phyloP scores from a whole-genome alignment of 164 flowering plant genomes.

The Aristolochia californica region DNA sequence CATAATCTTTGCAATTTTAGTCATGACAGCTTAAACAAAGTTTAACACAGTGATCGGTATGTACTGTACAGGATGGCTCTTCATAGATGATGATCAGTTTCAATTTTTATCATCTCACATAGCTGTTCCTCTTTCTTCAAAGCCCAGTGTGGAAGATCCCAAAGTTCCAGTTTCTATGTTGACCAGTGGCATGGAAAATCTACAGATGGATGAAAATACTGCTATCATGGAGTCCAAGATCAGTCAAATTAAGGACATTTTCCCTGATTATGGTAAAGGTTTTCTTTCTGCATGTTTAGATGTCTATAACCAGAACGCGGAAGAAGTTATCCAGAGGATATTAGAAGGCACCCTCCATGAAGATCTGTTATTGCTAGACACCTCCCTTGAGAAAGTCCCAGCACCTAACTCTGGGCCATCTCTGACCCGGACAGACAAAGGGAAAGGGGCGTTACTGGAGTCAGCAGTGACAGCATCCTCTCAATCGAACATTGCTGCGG shows the following conservation, averaged over 20 bases:
- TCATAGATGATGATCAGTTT: constrained; percentile 64
- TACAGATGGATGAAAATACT: constrained; percentile 54
- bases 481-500: not conserved
- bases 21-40: too few species aligned
- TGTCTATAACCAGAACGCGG: constrained; percentile 78
- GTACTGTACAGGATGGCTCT: constrained; percentile 63
- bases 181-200: constrained; percentile 6
- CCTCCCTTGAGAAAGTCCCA: constrained; percentile 44
- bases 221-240: constrained; percentile 77
- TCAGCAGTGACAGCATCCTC: constrained; percentile 13
- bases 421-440: constrained; percentile 50
- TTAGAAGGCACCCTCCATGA: constrained; percentile 81
- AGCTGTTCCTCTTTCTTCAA: constrained; percentile 13
- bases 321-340: constrained; percentile 93
- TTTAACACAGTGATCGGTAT: too few species aligned
- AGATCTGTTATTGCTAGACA: constrained; percentile 62
- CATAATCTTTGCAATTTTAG: too few species aligned
- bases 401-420: constrained; percentile 32
- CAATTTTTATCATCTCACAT: constrained; percentile 38
- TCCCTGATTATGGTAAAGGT: constrained; percentile 89
- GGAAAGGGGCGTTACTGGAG: constrained; percentile 66
- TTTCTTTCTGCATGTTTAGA: constrained; percentile 80
- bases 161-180: constrained; percentile 10
- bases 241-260: constrained; percentile 88
- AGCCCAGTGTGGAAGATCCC: constrained; percentile 13